Percentiles rank a stretch among this genome's conserved stretches.
Evolutionary conservation across 2,329 filamentous ascomycete genomes (phyloP).

Genomic region (Colletotrichum tropicale): DNA sequence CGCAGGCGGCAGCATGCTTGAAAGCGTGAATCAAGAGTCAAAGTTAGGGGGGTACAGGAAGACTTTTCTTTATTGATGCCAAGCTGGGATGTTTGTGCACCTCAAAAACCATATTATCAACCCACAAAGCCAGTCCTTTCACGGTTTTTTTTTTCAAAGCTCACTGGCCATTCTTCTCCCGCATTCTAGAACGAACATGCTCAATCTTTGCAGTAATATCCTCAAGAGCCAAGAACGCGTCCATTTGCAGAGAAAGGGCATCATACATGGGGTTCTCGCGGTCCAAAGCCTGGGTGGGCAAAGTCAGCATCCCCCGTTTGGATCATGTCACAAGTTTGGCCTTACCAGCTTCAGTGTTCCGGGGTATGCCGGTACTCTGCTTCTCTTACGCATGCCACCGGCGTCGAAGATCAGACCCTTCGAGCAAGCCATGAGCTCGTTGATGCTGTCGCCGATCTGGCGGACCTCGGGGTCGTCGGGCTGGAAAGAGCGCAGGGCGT

Average conservation of each 20-base stretch:
- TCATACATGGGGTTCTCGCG: background rate
- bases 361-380: background rate
- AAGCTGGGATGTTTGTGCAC: background rate
- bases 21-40: background rate
- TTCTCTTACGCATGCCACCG: background rate
- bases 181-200: background rate
- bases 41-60: background rate
- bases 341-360: background rate
- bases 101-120: background rate
- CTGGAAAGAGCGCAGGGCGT: background rate
- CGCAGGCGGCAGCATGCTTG: background rate
- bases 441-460: background rate
- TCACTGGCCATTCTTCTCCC: background rate
- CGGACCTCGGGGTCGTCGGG: accelerated
- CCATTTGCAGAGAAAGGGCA: background rate
- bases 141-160: background rate
- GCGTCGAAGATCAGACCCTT: background rate
- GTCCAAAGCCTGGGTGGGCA: background rate
- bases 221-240: background rate
- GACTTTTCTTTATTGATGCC: background rate
- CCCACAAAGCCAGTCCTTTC: background rate
- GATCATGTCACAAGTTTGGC: background rate
- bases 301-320: background rate
- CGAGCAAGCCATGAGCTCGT: accelerated
- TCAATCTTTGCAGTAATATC: background rate